Percentiles rank a stretch among this genome's conserved stretches.
Conservation (phyloP, 441 rosid species). For the Omphalea diandra region DNA sequence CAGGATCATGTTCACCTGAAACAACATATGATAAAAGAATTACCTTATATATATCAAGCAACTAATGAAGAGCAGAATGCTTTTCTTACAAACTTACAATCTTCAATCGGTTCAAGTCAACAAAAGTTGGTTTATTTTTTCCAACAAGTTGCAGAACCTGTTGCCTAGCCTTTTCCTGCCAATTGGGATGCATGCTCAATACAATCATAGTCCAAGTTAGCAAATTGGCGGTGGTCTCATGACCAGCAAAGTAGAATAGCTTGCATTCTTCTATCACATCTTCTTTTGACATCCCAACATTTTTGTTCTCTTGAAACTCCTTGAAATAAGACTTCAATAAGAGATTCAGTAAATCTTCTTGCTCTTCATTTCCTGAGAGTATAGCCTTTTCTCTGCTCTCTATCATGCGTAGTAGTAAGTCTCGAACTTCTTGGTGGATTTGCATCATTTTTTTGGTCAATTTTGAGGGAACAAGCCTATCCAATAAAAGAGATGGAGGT, state of each 20-base stretch:
- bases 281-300: slow-evolving; percentile 21
- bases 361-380: background rate
- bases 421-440: slow-evolving; percentile 21
- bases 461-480: no score
- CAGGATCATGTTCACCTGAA: slow-evolving; percentile 14
- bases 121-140: slow-evolving; percentile 17
- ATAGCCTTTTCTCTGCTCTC: slow-evolving; percentile 16
- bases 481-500: no score
- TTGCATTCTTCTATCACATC: slow-evolving; percentile 31
- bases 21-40: no score
- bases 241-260: slow-evolving; percentile 28
- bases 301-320: slow-evolving; percentile 13
- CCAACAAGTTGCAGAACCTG: slow-evolving; percentile 21
- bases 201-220: slow-evolving; percentile 23
- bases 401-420: slow-evolving; percentile 3
- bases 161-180: slow-evolving; percentile 26
- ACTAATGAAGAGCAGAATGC: no score
- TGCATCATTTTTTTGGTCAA: slow-evolving; percentile 23
- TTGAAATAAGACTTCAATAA: slow-evolving; percentile 12
- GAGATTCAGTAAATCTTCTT: slow-evolving; percentile 17
- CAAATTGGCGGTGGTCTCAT: slow-evolving; percentile 25
- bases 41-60: no score
- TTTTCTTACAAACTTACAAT: slow-evolving; percentile 27
- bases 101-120: slow-evolving; percentile 15
- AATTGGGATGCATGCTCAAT: slow-evolving; percentile 15